Conservation (phyloP, 441 rosid genomes). For the Erodium moschatum region DNA sequence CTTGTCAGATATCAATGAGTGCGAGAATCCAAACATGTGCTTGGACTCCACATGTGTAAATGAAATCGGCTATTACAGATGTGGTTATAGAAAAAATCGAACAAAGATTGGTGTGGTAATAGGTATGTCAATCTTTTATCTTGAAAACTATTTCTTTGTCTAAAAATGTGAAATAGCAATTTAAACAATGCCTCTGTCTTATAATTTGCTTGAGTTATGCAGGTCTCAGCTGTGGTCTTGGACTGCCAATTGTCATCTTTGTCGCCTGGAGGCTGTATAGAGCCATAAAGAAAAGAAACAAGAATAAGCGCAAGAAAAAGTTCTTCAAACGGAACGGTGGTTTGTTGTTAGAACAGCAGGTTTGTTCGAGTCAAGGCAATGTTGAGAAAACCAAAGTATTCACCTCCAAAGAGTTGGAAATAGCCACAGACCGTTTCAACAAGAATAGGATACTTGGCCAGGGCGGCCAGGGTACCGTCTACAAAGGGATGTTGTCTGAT, state of each 20-base stretch:
- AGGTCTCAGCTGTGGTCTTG: slow-evolving; percentile 1
- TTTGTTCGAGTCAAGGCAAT: background rate
- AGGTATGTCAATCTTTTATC: background rate
- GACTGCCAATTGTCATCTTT: background rate
- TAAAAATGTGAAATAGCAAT: too few relatives aligned
- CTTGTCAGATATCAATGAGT: background rate
- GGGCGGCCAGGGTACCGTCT: background rate
- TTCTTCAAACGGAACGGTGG: background rate
- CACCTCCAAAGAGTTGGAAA: background rate
- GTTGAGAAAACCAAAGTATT: background rate
- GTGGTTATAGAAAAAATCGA: background rate
- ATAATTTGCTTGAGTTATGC: background rate
- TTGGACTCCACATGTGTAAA: background rate
- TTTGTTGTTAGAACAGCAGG: background rate
- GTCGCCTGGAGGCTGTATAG: background rate
- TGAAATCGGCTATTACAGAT: background rate
- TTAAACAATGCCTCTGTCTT: background rate
- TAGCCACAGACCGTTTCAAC: background rate
- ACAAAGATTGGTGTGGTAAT: background rate
- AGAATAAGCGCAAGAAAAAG: background rate
- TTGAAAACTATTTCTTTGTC: too few relatives aligned
- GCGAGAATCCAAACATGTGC: background rate
- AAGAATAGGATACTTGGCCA: background rate
- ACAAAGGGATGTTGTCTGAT: slow-evolving; percentile 1
- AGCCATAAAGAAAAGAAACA: background rate